Evolutionary conservation across 2,329 filamentous ascomycete genomes (phyloP).

Genomic region (Colletotrichum cereale): DNA sequence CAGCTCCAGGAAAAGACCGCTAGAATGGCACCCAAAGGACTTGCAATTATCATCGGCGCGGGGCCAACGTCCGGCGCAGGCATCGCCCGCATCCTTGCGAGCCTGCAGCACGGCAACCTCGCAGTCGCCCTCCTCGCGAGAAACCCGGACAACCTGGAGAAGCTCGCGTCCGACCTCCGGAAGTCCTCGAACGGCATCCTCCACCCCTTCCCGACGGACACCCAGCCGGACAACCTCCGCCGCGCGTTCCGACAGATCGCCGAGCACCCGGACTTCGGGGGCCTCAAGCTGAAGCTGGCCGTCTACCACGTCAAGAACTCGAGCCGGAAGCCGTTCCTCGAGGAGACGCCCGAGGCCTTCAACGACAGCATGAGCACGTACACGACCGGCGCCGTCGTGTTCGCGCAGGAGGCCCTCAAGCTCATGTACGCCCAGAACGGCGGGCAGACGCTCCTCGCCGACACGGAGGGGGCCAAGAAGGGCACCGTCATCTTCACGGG

Average conservation of each 20-base stretch:
- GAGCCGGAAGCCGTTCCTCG: slow-evolving; percentile 66
- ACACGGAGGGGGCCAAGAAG: slow-evolving; percentile 63
- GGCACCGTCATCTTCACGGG: slow-evolving; percentile 70
- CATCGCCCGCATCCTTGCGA: slow-evolving; percentile 66
- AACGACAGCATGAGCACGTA: slow-evolving; percentile 62
- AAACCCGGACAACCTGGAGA: slow-evolving; percentile 57
- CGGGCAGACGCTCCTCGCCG: slow-evolving; percentile 55
- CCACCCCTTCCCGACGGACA: slow-evolving; percentile 66
- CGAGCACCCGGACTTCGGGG: slow-evolving; percentile 59
- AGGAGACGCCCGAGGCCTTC: slow-evolving; percentile 64
- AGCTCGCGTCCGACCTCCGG: slow-evolving; percentile 56
- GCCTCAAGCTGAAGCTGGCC: slow-evolving; percentile 63
- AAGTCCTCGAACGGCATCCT: slow-evolving; percentile 58
- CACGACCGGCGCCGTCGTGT: slow-evolving; percentile 67
- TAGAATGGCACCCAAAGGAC: slow-evolving; percentile 59
- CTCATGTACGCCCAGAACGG: slow-evolving; percentile 66
- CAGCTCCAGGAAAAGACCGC: too few relatives aligned
- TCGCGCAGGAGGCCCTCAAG: slow-evolving; percentile 65
- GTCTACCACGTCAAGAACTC: slow-evolving; percentile 69
- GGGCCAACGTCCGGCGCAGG: slow-evolving; percentile 65
- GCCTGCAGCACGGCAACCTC: slow-evolving; percentile 64
- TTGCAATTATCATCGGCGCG: slow-evolving; percentile 65
- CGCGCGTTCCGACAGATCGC: slow-evolving; percentile 63
- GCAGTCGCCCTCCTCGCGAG: slow-evolving; percentile 67
- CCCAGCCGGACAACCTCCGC: slow-evolving; percentile 58